phyloP scores from a whole-genome alignment of 2,329 filamentous ascomycete genomes.

The Periconia macrospinosa region DNA sequence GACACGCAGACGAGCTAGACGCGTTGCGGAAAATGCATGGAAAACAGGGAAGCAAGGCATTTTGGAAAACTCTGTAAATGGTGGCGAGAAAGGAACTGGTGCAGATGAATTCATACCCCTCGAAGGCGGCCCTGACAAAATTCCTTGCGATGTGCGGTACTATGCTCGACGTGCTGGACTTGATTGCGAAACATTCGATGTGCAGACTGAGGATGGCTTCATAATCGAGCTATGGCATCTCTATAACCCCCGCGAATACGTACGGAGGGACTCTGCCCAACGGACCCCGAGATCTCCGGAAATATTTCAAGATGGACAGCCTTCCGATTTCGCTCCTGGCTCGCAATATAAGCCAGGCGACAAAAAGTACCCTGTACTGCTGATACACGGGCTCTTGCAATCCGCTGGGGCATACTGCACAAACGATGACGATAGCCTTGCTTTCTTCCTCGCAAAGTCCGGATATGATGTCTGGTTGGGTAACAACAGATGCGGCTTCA shows the following conservation, averaged over 20 bases:
- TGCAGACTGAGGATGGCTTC: conserved; percentile 93
- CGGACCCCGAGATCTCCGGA: conserved; percentile 61
- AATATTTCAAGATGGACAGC: conserved; percentile 56
- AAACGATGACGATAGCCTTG: conserved; percentile 86
- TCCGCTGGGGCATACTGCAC: conserved; percentile 85
- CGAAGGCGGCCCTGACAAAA: conserved; percentile 77
- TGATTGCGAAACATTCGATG: conserved; percentile 78
- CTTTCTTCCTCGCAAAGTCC: conserved; percentile 88
- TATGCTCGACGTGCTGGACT: conserved; percentile 87
- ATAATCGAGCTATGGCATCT: conserved; percentile 88
- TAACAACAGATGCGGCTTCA: conserved; percentile 87
- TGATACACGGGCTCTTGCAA: conserved; percentile 88
- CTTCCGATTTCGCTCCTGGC: conserved; percentile 17
- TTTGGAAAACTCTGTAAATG: conserved; percentile 38
- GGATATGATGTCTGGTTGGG: conserved; percentile 96
- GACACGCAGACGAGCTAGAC: conserved; percentile 59
- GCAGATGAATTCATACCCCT: conserved; percentile 68
- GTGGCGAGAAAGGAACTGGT: conserved; percentile 42
- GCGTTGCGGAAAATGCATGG: conserved; percentile 66
- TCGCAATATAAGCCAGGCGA: conserved; percentile 42
- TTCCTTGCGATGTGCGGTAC: conserved; percentile 78
- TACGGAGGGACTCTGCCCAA: conserved; percentile 52
- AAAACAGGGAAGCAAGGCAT: conserved; percentile 42
- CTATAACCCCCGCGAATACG: conserved; percentile 78
- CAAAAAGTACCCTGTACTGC: conserved; percentile 76